Evolutionary conservation across 164 flowering plant genomes (phyloP), one percentile per base, ranked within the genome.

Genomic region (Vitis labrusca): DNA sequence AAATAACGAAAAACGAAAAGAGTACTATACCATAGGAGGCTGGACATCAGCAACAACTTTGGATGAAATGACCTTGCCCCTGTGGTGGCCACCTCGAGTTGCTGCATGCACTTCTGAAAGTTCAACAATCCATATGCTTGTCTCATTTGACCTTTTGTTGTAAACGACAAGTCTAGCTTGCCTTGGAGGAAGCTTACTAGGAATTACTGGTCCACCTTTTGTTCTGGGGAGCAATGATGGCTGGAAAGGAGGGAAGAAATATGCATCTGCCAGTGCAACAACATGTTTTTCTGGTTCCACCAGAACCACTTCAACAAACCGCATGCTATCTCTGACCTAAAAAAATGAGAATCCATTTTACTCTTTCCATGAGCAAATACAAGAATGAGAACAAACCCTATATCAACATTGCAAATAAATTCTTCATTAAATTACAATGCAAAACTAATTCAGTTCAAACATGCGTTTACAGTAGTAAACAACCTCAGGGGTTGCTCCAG

Each of bases 401-500:
- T 37, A 37, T 37, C 44, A 54, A 37, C 9, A n/a, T 10, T 6
- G 27, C 16, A 10, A 44, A n/a, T 5, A 55, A 55, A 12, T 55
- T 32, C 58, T 56, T n/a, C 13, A 3, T 29, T 12, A 50, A 23
- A 57, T 13, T 32, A n/a, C 23, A 49, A 12, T n/a, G 19, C 0
- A 68, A 23, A 9, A 9, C 59, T n/a, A 13, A 16, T 51, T 37
- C 11, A 50, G 30, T 14, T 8, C 5, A 8, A 51, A 61, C n/a
- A 11, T 9, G 8, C n/a, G 3, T 30, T 57, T 9, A 53, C 9
- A 11, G n/a, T 13, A 63, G 44, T 49, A 68, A 49, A 63, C 32
- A 56, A 92, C 99, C 99, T 94, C 97, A 48, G 99, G 95, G 32
- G 97, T 94, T 60, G 89, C 85, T 64, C 99, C 97, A 74, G 97